These are phyloP conservation scores for Daedaleopsis nitida DNA, from an alignment of 768 basidiomycete species.

Conservation along the genomic window DNA sequence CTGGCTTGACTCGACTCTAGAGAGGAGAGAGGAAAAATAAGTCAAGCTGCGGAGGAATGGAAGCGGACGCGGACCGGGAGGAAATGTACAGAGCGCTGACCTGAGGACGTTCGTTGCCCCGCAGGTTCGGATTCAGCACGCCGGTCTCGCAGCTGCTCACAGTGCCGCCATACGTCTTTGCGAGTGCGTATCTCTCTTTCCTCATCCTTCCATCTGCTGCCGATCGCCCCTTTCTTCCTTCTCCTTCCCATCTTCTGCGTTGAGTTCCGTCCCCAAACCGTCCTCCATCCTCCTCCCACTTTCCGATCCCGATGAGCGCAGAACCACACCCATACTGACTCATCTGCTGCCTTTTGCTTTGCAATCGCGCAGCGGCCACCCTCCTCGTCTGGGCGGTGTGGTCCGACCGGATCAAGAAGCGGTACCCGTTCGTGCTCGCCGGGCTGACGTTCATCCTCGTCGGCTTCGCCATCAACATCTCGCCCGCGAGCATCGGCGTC, in stretches of 20 bases:
- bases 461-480: constrained; percentile 67
- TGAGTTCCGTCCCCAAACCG: background rate
- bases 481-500: constrained; percentile 47
- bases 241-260: background rate
- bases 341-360: background rate
- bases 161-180: constrained; percentile 64
- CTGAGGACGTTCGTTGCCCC: too few relatives aligned
- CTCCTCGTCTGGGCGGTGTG: constrained; percentile 53
- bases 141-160: constrained; percentile 64
- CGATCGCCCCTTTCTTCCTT: background rate
- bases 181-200: constrained; percentile 46
- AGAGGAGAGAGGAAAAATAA: too few relatives aligned
- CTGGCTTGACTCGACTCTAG: constrained; percentile 44
- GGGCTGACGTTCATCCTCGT: constrained; percentile 52
- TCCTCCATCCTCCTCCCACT: background rate
- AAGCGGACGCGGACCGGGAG: background rate
- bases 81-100: too few relatives aligned
- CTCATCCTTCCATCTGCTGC: background rate
- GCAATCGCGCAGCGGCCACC: constrained; percentile 44
- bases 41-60: background rate
- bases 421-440: constrained; percentile 58
- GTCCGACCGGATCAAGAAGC: constrained; percentile 57
- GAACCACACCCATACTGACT: background rate
- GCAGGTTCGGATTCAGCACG: constrained; percentile 59
- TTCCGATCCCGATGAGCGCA: background rate